phyloP scores from a whole-genome alignment of 768 basidiomycete genomes.

The Pleurotus tuoliensis region DNA sequence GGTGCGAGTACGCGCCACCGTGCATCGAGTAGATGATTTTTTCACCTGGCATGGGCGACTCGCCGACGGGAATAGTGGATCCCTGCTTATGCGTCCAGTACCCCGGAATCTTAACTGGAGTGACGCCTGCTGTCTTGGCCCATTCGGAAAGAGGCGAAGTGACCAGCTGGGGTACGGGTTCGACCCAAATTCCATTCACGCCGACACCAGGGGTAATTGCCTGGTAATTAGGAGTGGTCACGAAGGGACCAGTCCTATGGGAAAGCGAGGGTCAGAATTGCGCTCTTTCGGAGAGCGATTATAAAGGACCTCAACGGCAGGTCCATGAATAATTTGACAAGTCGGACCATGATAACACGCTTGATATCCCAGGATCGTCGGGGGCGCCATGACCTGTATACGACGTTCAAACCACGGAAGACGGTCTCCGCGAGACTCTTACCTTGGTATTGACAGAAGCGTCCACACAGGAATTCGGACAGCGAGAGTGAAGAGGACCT shows the following conservation, averaged over 20 bases:
- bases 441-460: not conserved
- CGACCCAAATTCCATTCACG: conserved; percentile 49
- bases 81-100: conserved; percentile 52
- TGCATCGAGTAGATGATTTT: conserved; percentile 62
- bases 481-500: not conserved
- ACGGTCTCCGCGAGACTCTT: no score
- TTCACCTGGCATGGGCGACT: conserved; percentile 42
- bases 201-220: conserved; percentile 35
- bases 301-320: conserved; percentile 21
- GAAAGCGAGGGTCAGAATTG: not conserved
- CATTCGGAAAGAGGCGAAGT: conserved; percentile 38
- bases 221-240: conserved; percentile 29
- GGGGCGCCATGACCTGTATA: conserved; percentile 36
- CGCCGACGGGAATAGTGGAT: conserved; percentile 27
- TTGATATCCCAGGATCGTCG: conserved; percentile 41
- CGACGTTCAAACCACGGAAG: no score
- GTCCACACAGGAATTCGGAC: not conserved
- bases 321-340: conserved; percentile 26
- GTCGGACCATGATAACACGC: conserved; percentile 32
- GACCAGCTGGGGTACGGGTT: conserved; percentile 36
- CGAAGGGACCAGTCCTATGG: not conserved
- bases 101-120: conserved; percentile 44
- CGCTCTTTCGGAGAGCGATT: not conserved
- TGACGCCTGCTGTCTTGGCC: conserved; percentile 35
- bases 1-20: conserved; percentile 56